Conservation (phyloP, 495 filamentous ascomycete genomes). For the Penicillium coprophilum region DNA sequence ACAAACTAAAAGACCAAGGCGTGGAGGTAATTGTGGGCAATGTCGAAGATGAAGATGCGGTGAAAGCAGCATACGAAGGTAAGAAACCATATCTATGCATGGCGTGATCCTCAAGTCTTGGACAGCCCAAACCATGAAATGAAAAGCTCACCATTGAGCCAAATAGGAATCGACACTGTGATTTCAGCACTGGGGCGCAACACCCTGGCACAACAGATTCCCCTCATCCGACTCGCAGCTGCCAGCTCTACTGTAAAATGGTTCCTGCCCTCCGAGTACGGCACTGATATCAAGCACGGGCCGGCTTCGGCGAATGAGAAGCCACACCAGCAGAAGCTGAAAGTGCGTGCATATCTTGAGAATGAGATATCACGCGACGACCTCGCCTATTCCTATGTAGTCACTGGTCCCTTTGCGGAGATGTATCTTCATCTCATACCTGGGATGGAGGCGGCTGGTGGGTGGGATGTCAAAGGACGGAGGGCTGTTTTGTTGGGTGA, state of each 20-base stretch:
- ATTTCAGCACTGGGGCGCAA: conserved; percentile 64
- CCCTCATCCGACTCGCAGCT: conserved; percentile 58
- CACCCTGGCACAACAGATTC: conserved; percentile 56
- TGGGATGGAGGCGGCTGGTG: conserved; percentile 39
- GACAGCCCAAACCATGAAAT: background rate
- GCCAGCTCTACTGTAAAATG: conserved; percentile 55
- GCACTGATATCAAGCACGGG: conserved; percentile 70
- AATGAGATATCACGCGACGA: conserved; percentile 35
- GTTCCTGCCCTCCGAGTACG: conserved; percentile 73
- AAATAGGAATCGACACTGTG: conserved; percentile 58
- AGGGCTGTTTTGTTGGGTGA: conserved; percentile 59
- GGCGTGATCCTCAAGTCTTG: background rate
- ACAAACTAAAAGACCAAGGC: conserved; percentile 47
- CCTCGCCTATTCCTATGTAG: conserved; percentile 64
- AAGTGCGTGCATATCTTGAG: conserved; percentile 60
- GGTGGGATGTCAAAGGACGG: conserved; percentile 56
- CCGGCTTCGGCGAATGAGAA: conserved; percentile 58
- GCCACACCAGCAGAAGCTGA: conserved; percentile 69
- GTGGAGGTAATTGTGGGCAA: conserved; percentile 62
- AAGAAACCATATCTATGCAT: background rate
- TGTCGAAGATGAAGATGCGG: conserved; percentile 50
- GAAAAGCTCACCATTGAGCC: background rate
- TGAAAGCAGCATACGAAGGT: conserved; percentile 55
- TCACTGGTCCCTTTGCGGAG: conserved; percentile 69
- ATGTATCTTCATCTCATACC: conserved; percentile 53